Evolutionary conservation across 1,284 basidiomycete species (phyloP), one percentile per base, ranked within the genome.

Genomic region (Sphaerobolus stellatus): DNA sequence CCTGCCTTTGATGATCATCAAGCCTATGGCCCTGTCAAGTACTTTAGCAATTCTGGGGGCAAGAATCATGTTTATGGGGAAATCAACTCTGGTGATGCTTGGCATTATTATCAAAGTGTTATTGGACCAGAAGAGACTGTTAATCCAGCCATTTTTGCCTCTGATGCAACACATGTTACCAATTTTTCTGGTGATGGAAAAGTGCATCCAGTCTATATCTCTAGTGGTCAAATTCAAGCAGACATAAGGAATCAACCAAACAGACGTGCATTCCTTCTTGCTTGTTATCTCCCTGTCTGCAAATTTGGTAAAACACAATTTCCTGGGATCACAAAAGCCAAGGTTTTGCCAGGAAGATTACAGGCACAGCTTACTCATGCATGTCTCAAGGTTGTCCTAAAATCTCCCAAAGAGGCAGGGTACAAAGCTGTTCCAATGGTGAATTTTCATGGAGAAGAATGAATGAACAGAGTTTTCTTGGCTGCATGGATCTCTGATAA

Each of bases 111-210:
- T n/a, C 53, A 55, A 28, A 6, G 14, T 8, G 4, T 8, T n/a
- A n/a, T 48, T 22, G 34, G 48, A n/a, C 28, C 29, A 22, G 53
- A 48, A 11, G 33, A 29, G 20, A 55, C 53, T n/a, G n/a, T 55
- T 16, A 36, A 36, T 18, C 53, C 53, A 6, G 31, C 29, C 5
- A 47, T 55, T 9, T 20, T 58, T 33, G 49, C 30, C 14, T 45
- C 55, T 27, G 49, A 58, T 36, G 20, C 13, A 11, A 58, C 57
- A 9, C 53, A 56, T 30, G 31, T 56, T 2, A 41, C 57, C 5
- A 33, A 56, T 33, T 52, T 46, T 28, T 22, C 54, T 30, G 54
- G 57, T 6, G 57, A 58, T 34, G 34, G 46, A n/a, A 56, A 58
- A 29, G 48, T 51, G 25, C 48, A 50, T 20, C 55, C 49, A 3